phyloP scores from a whole-genome alignment of 495 filamentous ascomycete species.

The Penicillium argentinense region DNA sequence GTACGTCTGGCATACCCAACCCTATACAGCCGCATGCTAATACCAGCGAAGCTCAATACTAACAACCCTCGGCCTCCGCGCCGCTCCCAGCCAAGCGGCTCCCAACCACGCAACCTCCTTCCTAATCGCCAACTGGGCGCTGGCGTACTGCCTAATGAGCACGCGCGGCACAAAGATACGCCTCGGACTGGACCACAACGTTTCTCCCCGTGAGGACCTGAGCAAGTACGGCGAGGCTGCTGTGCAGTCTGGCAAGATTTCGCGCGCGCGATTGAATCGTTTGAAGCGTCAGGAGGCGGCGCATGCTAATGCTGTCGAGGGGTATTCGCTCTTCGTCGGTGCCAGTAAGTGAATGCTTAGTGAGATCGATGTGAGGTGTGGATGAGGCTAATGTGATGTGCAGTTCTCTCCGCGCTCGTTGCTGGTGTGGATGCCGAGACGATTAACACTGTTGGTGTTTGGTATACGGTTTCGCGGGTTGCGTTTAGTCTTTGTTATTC shows the following conservation, averaged over 20 bases:
- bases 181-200: constrained; percentile 50
- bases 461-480: constrained; percentile 45
- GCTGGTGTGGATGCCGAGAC: constrained; percentile 32
- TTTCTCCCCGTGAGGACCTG: constrained; percentile 45
- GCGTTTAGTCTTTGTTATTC: constrained; percentile 41
- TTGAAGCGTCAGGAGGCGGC: constrained; percentile 48
- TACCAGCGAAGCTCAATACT: constrained; percentile 23
- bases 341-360: constrained; percentile 26
- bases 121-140: constrained; percentile 46
- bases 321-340: constrained; percentile 46
- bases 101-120: constrained; percentile 40
- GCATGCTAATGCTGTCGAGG: constrained; percentile 50
- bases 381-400: constrained; percentile 6
- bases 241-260: constrained; percentile 50
- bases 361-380: not conserved
- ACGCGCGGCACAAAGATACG: constrained; percentile 42
- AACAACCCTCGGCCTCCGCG: constrained; percentile 26
- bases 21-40: constrained; percentile 6
- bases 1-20: not conserved
- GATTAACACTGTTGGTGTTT: constrained; percentile 43
- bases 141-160: constrained; percentile 45
- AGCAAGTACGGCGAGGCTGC: constrained; percentile 44
- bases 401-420: constrained; percentile 30
- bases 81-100: constrained; percentile 14
- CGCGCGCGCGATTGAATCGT: constrained; percentile 40